Evolutionary conservation across 768 basidiomycete species (phyloP), one percentile per base, ranked within the genome.

Genomic region (Kwoniella botswanensis): DNA sequence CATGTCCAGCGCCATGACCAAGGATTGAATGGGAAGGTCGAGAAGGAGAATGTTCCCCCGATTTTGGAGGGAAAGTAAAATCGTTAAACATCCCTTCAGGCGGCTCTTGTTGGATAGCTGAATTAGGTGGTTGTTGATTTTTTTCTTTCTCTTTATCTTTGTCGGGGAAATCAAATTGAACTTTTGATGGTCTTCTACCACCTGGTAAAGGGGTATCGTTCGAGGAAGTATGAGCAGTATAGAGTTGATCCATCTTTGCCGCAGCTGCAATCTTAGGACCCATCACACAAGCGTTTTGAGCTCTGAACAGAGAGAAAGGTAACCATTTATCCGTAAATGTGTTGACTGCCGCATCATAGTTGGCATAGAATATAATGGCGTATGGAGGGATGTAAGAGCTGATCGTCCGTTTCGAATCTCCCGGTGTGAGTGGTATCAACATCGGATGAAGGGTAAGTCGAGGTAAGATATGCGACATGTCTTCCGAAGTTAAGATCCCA

Each of bases 221-320:
- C 4, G 15, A 26, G 15, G 60, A 17, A 17, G 43, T 55, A 21
- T 46, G 43, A 17, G 66, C 35, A 24, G 64, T 60, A 54, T 65
- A 67, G 12, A 63, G 62, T 62, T 60, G 67, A 21, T 71, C 69
- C 53, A 71, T 44, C 59, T 71, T 63, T 13, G 62, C 11, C 7
- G 74, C 74, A 42, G 68, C 67, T 2, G 67, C 54, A 18, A 76
- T 71, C n/a, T 69, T 70, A 21, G 56, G 71, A 1, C 71, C 68
- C 77, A 78, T 79, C 58, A 83, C 79, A 61, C 81, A 84, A 24
- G 82, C 79, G 69, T 81, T 82, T 58, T 82, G 78, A 4, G 82
- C 82, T 22, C 81, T 71, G 71, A 84, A 84, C 24, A 84, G 67
- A 12, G 71, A 63, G 75, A 84, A 84, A 12, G 83, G 80, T 58